phyloP scores from a whole-genome alignment of 139 green algal genomes.

The Astrephomene gubernaculifera region DNA sequence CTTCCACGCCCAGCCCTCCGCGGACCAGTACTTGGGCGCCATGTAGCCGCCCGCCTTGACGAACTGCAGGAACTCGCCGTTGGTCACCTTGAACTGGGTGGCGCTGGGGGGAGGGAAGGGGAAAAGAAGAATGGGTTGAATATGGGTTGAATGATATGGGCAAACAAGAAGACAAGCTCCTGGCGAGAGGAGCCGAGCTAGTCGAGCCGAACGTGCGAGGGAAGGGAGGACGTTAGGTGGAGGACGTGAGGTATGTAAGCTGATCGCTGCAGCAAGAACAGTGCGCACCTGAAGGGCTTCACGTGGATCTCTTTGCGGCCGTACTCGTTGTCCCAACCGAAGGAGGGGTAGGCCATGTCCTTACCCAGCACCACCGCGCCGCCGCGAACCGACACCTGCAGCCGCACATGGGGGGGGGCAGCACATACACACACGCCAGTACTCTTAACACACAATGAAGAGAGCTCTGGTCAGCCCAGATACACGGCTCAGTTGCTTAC shows the following conservation, averaged over 20 bases:
- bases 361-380: conserved; percentile 74
- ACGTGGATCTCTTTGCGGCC: conserved; percentile 65
- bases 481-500: too few relatives aligned
- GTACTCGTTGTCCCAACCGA: conserved; percentile 90
- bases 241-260: too few relatives aligned
- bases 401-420: too few relatives aligned
- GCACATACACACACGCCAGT: too few relatives aligned
- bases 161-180: too few relatives aligned
- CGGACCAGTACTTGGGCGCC: conserved; percentile 69
- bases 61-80: conserved; percentile 84
- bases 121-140: not conserved
- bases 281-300: conserved; percentile 47
- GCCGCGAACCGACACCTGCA: conserved; percentile 49
- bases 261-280: too few relatives aligned
- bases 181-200: too few relatives aligned
- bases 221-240: too few relatives aligned
- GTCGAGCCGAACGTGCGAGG: too few relatives aligned
- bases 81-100: conserved; percentile 68
- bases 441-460: too few relatives aligned
- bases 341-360: conserved; percentile 77
- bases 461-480: too few relatives aligned
- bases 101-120: conserved; percentile 27
- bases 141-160: too few relatives aligned
- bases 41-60: conserved; percentile 76
- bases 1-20: conserved; percentile 82